These are phyloP conservation scores for Quercus agrifolia DNA, from an alignment of 306 rosid species.

Conservation along the genomic window DNA sequence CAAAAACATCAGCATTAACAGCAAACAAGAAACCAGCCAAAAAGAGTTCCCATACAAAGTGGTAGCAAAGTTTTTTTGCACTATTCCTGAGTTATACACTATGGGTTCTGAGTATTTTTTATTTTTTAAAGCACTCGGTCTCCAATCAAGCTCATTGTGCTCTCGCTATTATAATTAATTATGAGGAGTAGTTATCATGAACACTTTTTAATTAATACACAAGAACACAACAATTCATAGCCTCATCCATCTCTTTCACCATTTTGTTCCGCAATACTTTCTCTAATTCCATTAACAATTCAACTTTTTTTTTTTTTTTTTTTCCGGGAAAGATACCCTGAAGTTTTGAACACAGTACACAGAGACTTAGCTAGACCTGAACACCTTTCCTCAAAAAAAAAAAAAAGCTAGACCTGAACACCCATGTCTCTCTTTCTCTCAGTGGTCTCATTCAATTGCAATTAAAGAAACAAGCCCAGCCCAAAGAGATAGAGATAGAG, in stretches of 20 bases:
- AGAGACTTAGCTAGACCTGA: not conserved
- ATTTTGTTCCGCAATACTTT: slow-evolving; percentile 23
- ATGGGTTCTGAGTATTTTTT: not conserved
- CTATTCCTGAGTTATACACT: not conserved
- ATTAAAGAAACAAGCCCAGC: not conserved
- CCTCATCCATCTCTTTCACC: slow-evolving; percentile 50
- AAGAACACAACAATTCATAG: slow-evolving; percentile 9
- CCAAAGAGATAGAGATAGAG: slow-evolving; percentile 36
- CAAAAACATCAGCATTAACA: not conserved
- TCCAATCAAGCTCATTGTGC: no score
- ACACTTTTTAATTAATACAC: slow-evolving; percentile 18
- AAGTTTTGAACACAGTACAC: not conserved
- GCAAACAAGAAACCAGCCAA: no score
- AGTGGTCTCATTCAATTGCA: not conserved
- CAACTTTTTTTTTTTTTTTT: slow-evolving; percentile 14
- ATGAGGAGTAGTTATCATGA: slow-evolving; percentile 30
- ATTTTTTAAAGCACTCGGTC: no score
- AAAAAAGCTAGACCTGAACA: not conserved
- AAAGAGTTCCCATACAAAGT: not conserved
- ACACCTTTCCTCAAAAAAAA: not conserved
- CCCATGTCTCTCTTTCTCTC: not conserved
- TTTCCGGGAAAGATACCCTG: slow-evolving; percentile 20
- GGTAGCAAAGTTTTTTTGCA: not conserved
- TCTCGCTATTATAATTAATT: not conserved
- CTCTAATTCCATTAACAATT: slow-evolving; percentile 15